Evolutionary conservation across 2,329 filamentous ascomycete species (phyloP).

Genomic region (Phaeosphaeria sp.): DNA sequence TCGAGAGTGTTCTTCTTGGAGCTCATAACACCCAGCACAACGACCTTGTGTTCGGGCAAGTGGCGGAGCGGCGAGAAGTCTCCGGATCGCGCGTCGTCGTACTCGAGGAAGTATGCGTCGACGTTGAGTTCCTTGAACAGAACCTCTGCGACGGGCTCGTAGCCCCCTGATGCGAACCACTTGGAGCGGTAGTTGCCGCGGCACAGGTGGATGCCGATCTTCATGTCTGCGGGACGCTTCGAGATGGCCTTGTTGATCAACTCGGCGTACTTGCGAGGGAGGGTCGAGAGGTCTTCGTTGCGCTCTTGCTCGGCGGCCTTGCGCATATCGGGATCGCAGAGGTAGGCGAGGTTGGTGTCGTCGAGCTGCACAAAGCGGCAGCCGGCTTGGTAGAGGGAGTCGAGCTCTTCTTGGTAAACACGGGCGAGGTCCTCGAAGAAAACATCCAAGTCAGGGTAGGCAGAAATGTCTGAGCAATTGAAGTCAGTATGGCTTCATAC

Average conservation of each 20-base stretch:
- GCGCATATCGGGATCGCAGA: conserved; percentile 64
- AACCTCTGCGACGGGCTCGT: conserved; percentile 65
- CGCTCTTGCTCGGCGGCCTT: conserved; percentile 58
- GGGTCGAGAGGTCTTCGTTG: conserved; percentile 57
- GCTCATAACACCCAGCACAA: conserved; percentile 63
- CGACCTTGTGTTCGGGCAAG: conserved; percentile 61
- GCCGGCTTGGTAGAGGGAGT: conserved; percentile 61
- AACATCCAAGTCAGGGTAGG: conserved; percentile 62
- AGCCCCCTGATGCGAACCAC: conserved; percentile 66
- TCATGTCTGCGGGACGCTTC: conserved; percentile 61
- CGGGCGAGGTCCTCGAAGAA: conserved; percentile 64
- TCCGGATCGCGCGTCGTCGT: conserved; percentile 63
- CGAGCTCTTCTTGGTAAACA: conserved; percentile 64
- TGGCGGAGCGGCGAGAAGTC: conserved; percentile 64
- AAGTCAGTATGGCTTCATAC: too few relatives aligned
- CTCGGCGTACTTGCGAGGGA: conserved; percentile 60
- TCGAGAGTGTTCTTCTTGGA: conserved; percentile 66
- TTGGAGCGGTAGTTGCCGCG: conserved; percentile 64
- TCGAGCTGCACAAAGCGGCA: conserved; percentile 66
- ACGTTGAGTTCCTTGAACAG: conserved; percentile 64
- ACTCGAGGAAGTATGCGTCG: conserved; percentile 67
- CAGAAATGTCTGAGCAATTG: too few relatives aligned
- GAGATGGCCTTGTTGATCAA: conserved; percentile 63
- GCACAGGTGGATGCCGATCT: conserved; percentile 65
- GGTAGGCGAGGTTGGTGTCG: conserved; percentile 67